Base-by-base conservation (phyloP, 371 early-diverging fungal species). In the Haplosporangium sp. region DNA sequence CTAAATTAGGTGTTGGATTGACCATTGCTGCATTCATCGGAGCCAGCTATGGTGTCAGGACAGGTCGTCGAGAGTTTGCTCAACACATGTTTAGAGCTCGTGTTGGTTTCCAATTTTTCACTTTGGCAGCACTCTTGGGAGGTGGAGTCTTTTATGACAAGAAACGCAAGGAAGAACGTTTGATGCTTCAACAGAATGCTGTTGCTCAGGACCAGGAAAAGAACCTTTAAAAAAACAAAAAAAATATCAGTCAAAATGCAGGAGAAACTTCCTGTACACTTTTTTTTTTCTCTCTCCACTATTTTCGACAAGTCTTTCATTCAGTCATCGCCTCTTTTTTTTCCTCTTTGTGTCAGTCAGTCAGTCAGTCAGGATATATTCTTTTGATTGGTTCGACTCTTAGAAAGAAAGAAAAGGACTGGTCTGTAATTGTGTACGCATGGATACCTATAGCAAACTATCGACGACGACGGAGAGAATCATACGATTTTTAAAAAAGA, bases 11-110 rank as follows among this genome's bases (percentile, higher is more conserved):
- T 69, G 82, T 75, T 38, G 82, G 82, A 27, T 61, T 75, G 66
- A 81, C 82, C 42, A 72, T 81, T 50, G 82, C 76, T 63, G 82
- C 82, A 56, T 81, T 81, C 53, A 65, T 81, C 19, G 82, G 82
- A 61, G 82, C 82, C 45, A 81, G 76, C 57, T 81, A 72, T 27
- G 76, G 82, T 39, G 82, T 81, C 65, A 74, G 82, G 72, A 72
- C 82, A 47, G 82, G 82, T 37, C 82, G 82, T 38, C 82, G 82
- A 58, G 76, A 81, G 42, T 75, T 81, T 62, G 82, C 82, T n/a
- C 82, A 81, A 38, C 71, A 81, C 67, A 81, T 81, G 82, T 81
- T 81, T 66, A 67, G 82, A 44, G 82, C 82, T 44, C 82, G 82
- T 69, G 82, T 81, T 44, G 82, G 82, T 39, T 81, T 81, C 72